Evolutionary conservation across 306 rosid genomes (phyloP).

Genomic region (Biancaea sappan): DNA sequence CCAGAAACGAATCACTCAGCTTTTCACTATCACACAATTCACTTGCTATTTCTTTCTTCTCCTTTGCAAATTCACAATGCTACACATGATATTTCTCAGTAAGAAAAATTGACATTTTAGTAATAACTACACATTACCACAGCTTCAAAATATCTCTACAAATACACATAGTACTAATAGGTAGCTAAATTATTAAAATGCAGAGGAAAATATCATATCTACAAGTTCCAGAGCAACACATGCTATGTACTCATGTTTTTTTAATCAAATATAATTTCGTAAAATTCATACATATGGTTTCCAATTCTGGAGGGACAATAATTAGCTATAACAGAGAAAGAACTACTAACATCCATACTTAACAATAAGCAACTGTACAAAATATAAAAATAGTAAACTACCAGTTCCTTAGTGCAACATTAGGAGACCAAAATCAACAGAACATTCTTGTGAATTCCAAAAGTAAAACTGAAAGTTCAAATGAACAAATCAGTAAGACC

Average conservation of each 20-base stretch:
- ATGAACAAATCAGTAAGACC: constrained; percentile 6
- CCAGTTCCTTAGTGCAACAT: not conserved
- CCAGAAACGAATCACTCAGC: constrained; percentile 69
- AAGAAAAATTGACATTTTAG: constrained; percentile 29
- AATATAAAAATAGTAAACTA: not conserved
- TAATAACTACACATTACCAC: constrained; percentile 26
- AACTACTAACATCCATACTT: not conserved
- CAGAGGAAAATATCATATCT: constrained; percentile 3
- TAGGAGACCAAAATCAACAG: not conserved
- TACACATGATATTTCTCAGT: constrained; percentile 44
- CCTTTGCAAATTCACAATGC: constrained; percentile 76
- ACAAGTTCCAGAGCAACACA: constrained; percentile 6
- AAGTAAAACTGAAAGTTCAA: not conserved
- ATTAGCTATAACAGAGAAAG: not conserved
- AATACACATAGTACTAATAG: constrained; percentile 14
- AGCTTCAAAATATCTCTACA: constrained; percentile 30
- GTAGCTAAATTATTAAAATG: constrained; percentile 7
- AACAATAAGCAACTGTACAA: not conserved
- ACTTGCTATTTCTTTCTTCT: constrained; percentile 67
- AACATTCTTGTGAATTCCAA: not conserved
- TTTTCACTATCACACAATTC: constrained; percentile 79
- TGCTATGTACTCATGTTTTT: constrained; percentile 31
- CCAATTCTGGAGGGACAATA: not conserved
- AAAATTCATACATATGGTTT: constrained; percentile 21
- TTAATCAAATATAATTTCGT: not conserved